These are phyloP conservation scores for Cordyceps tenuipes DNA, from an alignment of 2,329 filamentous ascomycete genomes.

Conservation along the genomic window DNA sequence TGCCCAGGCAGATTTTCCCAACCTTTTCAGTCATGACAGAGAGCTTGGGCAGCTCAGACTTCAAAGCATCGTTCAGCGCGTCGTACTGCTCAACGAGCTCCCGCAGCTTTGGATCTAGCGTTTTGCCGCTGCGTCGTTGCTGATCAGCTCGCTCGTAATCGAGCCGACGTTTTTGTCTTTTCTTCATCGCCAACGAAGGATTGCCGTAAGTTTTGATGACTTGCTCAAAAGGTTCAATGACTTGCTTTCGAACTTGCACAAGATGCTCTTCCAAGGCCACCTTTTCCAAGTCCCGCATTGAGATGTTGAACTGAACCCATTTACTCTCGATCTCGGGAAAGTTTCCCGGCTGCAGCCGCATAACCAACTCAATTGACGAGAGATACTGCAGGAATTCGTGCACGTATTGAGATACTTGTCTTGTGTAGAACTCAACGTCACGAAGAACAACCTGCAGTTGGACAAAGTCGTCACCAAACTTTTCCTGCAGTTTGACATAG, in stretches of 20 bases:
- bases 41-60: constrained; percentile 81
- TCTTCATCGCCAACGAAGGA: constrained; percentile 83
- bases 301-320: constrained; percentile 85
- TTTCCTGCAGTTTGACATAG: constrained; percentile 74
- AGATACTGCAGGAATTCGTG: constrained; percentile 74
- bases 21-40: constrained; percentile 74
- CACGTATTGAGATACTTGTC: constrained; percentile 72
- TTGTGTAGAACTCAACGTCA: constrained; percentile 87
- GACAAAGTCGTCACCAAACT: constrained; percentile 86
- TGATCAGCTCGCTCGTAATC: constrained; percentile 80
- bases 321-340: constrained; percentile 86
- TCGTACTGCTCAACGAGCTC: constrained; percentile 85
- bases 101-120: constrained; percentile 73
- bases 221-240: constrained; percentile 75
- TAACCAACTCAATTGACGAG: constrained; percentile 73
- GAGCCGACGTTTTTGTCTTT: constrained; percentile 83
- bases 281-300: constrained; percentile 76
- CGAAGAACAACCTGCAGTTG: constrained; percentile 85
- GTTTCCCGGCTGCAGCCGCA: constrained; percentile 61
- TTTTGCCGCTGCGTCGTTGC: constrained; percentile 72
- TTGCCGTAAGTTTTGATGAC: constrained; percentile 74
- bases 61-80: constrained; percentile 85
- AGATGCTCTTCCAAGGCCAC: constrained; percentile 76
- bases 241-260: constrained; percentile 64
- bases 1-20: constrained; percentile 72